phyloP scores from a whole-genome alignment of 257 asterid genomes.

The Rauvolfia tetraphylla region DNA sequence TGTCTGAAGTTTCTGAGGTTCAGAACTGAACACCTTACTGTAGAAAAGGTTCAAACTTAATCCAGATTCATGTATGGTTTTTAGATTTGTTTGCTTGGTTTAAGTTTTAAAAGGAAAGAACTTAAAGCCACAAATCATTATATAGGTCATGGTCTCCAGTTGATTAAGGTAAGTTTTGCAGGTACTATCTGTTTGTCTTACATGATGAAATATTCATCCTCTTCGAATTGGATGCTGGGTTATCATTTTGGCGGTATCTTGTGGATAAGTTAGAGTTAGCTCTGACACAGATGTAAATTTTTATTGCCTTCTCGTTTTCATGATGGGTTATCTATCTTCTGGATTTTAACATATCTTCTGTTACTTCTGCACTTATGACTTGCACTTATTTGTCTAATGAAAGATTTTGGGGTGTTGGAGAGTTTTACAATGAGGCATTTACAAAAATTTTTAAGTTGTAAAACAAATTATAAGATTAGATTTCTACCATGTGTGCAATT shows the following conservation, averaged over 20 bases:
- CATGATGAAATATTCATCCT: background rate
- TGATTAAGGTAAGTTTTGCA: background rate
- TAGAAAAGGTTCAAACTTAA: background rate
- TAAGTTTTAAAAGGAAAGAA: background rate
- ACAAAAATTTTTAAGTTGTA: background rate
- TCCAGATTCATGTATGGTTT: background rate
- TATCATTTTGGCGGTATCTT: background rate
- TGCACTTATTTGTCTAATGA: background rate
- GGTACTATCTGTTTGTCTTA: background rate
- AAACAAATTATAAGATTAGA: background rate
- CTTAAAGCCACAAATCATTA: background rate
- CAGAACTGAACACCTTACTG: background rate
- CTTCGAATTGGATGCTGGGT: background rate
- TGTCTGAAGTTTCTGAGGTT: background rate
- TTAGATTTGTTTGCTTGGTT: background rate
- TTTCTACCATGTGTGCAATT: background rate
- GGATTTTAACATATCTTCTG: background rate
- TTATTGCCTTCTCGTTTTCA: background rate
- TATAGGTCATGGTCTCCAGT: background rate
- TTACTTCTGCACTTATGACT: background rate
- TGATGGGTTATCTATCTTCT: background rate
- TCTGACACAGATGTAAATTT: background rate
- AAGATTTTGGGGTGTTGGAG: background rate
- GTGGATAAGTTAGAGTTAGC: background rate
- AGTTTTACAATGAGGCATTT: background rate